Base-by-base conservation (phyloP, 2,329 filamentous ascomycete species). In the Trichoderma asperellum region DNA sequence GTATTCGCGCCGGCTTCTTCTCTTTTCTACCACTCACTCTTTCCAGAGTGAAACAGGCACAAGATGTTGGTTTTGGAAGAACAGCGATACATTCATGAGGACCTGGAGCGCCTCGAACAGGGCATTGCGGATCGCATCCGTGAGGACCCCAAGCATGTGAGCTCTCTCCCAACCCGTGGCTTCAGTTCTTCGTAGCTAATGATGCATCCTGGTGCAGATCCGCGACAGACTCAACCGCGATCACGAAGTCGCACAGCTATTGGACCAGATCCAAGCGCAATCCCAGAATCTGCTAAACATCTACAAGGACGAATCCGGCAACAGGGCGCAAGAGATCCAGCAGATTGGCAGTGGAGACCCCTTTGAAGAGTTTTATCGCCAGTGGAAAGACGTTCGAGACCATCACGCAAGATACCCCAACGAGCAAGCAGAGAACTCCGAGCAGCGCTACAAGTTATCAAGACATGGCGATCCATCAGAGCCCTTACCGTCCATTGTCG, bases 41-140 rank as follows among this genome's bases (percentile, higher is more conserved):
- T 49, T 37, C 56, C 27, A 21, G 24, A 8, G 12, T 49, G n/a
- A 2, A 10, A 3, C 4, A 12, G 12, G n/a, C 37, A 55, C 73
- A 82, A 56, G 7, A 90, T 97, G 94, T 84, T 97, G 89, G 84
- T 97, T 74, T 83, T 97, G 72, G 96, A 99, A 84, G 94, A 98
- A 75, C 92, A 98, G 82, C 89, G 96, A 75, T 94, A 93, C 76
- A 88, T 97, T 75, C 94, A 97, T 76, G 96, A 99, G 87, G 96
- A 99, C 81, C 84, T 99, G 62, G 96, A 99, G 86, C 91, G 96
- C 72, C 87, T 99, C 70, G 96, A 99, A 82, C 93, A 97, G 80
- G 96, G 92, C 66, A 91, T 97, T 76, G 91, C 93, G 67, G 94
- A 98, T 82, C 92, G 94, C 76, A 88, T 96, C 71, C 86, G 89